A percentile compares a stretch with the other conserved stretches of the same genome.
phyloP scores from a whole-genome alignment of 768 basidiomycete species.

The Boletus barrowsii region DNA sequence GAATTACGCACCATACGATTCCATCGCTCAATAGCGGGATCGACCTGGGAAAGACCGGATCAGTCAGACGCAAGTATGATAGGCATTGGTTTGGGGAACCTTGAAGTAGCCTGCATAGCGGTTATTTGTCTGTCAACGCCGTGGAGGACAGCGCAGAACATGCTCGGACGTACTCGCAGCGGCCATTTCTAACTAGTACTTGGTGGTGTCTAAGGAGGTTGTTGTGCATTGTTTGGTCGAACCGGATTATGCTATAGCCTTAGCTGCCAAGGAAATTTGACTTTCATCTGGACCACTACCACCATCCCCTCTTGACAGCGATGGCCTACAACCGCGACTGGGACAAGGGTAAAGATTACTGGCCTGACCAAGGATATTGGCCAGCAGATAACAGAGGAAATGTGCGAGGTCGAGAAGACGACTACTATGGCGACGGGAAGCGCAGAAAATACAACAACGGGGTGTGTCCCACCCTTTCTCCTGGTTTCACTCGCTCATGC shows the following conservation, averaged over 20 bases:
- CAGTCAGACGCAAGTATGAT: background rate
- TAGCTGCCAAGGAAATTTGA: conserved; percentile 9
- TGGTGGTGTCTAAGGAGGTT: conserved; percentile 22
- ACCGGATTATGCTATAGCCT: conserved; percentile 1
- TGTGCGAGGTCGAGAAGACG: conserved; percentile 62
- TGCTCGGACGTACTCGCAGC: conserved; percentile 53
- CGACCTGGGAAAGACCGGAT: conserved; percentile 27
- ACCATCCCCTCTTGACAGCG: conserved; percentile 6
- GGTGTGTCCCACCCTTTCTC: conserved; percentile 35
- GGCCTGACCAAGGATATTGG: conserved; percentile 48
- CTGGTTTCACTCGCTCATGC: conserved; percentile 4
- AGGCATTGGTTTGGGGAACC: conserved; percentile 32
- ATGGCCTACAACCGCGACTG: conserved; percentile 86
- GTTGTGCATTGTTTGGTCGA: conserved; percentile 32
- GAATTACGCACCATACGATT: conserved; percentile 48
- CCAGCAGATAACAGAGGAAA: conserved; percentile 36
- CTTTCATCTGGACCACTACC: conserved; percentile 22
- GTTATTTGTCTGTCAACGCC: conserved; percentile 17
- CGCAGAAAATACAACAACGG: conserved; percentile 78
- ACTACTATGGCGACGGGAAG: conserved; percentile 67
- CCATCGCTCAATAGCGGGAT: conserved; percentile 66
- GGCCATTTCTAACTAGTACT: conserved; percentile 43
- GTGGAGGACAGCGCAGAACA: background rate
- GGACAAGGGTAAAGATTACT: conserved; percentile 73
- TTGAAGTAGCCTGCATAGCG: conserved; percentile 51